A percentile compares a stretch with the other conserved stretches of the same genome.
These are phyloP conservation scores for Phytophthora cactorum DNA, from an alignment of 352 stramenopile genomes.

Conservation along the genomic window DNA sequence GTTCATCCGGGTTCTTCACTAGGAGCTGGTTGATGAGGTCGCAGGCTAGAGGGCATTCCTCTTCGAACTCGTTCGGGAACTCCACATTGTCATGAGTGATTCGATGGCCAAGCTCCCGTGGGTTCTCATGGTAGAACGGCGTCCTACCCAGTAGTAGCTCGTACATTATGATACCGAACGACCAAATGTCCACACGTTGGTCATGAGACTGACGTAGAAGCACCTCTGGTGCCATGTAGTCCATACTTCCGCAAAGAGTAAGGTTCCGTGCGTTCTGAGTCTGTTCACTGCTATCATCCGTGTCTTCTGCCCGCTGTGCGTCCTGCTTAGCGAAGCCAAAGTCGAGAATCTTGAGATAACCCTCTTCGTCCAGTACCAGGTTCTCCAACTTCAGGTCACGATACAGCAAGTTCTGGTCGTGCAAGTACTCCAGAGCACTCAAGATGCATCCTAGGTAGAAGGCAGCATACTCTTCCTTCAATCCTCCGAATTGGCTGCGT, in stretches of 20 bases:
- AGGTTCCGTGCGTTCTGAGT: slow-evolving; percentile 54
- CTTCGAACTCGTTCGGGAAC: slow-evolving; percentile 77
- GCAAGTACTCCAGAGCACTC: slow-evolving; percentile 77
- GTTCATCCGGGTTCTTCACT: slow-evolving; percentile 59
- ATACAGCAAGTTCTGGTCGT: slow-evolving; percentile 77
- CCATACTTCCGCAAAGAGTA: slow-evolving; percentile 80
- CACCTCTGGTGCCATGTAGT: slow-evolving; percentile 87
- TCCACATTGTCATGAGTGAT: slow-evolving; percentile 72
- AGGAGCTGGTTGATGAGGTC: slow-evolving; percentile 67
- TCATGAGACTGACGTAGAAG: slow-evolving; percentile 68
- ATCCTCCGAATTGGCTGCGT: slow-evolving; percentile 48
- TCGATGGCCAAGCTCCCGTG: slow-evolving; percentile 72
- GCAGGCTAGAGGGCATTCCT: slow-evolving; percentile 48
- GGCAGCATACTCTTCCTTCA: slow-evolving; percentile 61
- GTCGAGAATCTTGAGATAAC: slow-evolving; percentile 89
- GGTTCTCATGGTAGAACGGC: slow-evolving; percentile 89
- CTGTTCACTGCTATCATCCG: slow-evolving; percentile 31
- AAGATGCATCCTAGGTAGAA: slow-evolving; percentile 94
- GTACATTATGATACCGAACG: slow-evolving; percentile 89
- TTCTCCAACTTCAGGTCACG: slow-evolving; percentile 93
- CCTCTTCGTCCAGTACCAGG: slow-evolving; percentile 81
- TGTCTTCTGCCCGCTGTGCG: slow-evolving; percentile 28
- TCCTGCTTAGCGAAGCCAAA: slow-evolving; percentile 82
- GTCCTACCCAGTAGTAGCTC: slow-evolving; percentile 85
- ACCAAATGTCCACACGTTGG: slow-evolving; percentile 79